Evolutionary conservation across 2,329 filamentous ascomycete species (phyloP), one percentile per base, ranked within the genome.

Genomic region (Ophiocordyceps robertsii): DNA sequence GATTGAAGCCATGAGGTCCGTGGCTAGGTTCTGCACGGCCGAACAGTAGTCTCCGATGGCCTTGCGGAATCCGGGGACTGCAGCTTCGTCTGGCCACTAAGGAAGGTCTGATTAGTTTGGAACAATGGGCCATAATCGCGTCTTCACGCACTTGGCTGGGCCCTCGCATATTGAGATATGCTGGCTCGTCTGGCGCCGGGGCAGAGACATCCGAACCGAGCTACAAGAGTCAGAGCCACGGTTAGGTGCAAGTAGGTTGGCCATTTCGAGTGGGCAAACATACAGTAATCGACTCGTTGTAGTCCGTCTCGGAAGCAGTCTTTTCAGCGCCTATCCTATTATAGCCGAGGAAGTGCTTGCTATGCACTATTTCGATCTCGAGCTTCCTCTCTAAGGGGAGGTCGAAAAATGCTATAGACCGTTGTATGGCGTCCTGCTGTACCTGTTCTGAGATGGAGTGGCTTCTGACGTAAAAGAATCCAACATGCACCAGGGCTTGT

Each of bases 401-500:
- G 45, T 85, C 76, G 53, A 94, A 94, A 61, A 94, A 92, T 0
- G 64, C 68, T 42, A 75, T 75, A 37, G 82, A 84, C 53, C 87
- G 72, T 3, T 63, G 53, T 41, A 86, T 77, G 24, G 90, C 84
- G 47, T 72, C 62, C 19, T 73, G 56, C 51, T 84, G 77, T 41
- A 90, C 63, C 35, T 73, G 66, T 14, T 80, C 72, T 5, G 81
- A 68, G 40, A 90, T 78, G 17, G 82, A 82, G 3, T 84, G 80
- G 55, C 93, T 88, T 56, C 80, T 81, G 47, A 94, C 73, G 55
- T 94, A 94, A 19, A 93, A 61, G 55, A 94, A 94, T 2, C 87
- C 87, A 14, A 93, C 84, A 57, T 90, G 82, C 53, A 94, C 75
- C 29, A 94, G 65, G 0, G 85, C 84, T 59, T 83, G 69, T 14